phyloP scores from a whole-genome alignment of 495 filamentous ascomycete species.

The Hapsidospora chrysogenum region DNA sequence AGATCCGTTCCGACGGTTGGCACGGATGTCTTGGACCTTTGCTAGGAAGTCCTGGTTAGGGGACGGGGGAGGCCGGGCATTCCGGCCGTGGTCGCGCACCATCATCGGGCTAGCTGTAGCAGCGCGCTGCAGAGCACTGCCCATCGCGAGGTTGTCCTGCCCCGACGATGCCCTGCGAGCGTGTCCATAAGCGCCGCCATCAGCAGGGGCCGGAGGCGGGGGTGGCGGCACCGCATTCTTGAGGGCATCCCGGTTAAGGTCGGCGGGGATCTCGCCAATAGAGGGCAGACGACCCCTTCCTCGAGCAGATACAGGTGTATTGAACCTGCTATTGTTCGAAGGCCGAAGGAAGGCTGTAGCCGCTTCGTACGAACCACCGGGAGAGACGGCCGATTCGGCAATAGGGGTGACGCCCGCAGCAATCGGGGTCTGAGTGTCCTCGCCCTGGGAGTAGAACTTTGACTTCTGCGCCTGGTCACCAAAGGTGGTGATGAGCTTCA shows the following conservation, averaged over 20 bases:
- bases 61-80: slow-evolving; percentile 29
- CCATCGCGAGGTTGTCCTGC: slow-evolving; percentile 5
- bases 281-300: slow-evolving; percentile 58
- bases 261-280: slow-evolving; percentile 55
- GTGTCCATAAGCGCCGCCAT: slow-evolving; percentile 2
- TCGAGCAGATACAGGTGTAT: slow-evolving; percentile 55
- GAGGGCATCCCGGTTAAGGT: slow-evolving; percentile 15
- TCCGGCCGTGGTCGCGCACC: slow-evolving; percentile 12
- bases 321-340: slow-evolving; percentile 33
- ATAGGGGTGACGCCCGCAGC: slow-evolving; percentile 75
- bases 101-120: slow-evolving; percentile 34
- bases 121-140: slow-evolving; percentile 17
- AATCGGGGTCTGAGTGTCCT: slow-evolving; percentile 59
- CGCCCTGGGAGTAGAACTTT: slow-evolving; percentile 51
- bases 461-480: slow-evolving; percentile 41
- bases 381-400: slow-evolving; percentile 75
- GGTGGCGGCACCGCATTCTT: slow-evolving; percentile 14
- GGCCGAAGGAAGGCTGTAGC: slow-evolving; percentile 49
- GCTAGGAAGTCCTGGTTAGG: slow-evolving; percentile 22
- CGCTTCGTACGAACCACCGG: slow-evolving; percentile 41
- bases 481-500: slow-evolving; percentile 90
- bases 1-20: slow-evolving; percentile 47
- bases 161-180: slow-evolving; percentile 1
- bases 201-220: slow-evolving; percentile 6
- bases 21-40: slow-evolving; percentile 33